These are phyloP conservation scores for Gastrolobium villosum DNA, from an alignment of 306 rosid species.

Conservation along the genomic window DNA sequence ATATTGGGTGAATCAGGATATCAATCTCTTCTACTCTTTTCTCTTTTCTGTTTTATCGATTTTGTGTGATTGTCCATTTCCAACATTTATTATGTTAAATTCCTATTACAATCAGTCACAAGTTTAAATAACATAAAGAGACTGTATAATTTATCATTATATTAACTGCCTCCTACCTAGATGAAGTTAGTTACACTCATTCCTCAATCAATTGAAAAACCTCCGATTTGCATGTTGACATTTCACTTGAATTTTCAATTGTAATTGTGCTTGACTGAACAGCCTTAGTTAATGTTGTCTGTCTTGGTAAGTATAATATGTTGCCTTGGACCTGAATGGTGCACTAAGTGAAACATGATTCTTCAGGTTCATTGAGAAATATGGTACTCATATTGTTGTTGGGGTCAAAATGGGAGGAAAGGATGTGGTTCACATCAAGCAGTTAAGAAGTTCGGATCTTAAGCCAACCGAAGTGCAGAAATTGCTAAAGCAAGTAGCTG, in stretches of 20 bases:
- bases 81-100: too few relatives aligned
- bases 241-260: not conserved
- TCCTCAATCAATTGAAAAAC: too few relatives aligned
- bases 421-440: conserved; percentile 83
- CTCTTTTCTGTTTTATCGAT: too few relatives aligned
- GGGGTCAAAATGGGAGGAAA: conserved; percentile 99
- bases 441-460: conserved; percentile 67
- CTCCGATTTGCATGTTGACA: not conserved
- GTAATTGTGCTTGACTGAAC: conserved; percentile 17
- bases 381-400: conserved; percentile 92
- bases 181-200: too few relatives aligned
- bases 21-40: too few relatives aligned
- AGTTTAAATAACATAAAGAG: too few relatives aligned
- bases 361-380: conserved; percentile 89
- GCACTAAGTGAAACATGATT: conserved; percentile 44
- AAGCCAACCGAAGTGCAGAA: conserved; percentile 74
- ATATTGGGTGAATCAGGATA: too few relatives aligned
- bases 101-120: too few relatives aligned
- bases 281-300: conserved; percentile 3
- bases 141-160: too few relatives aligned
- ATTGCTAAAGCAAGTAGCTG: conserved; percentile 76
- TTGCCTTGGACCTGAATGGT: conserved; percentile 31
- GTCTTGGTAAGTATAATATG: not conserved
- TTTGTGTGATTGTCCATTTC: too few relatives aligned
- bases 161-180: too few relatives aligned